phyloP scores from a whole-genome alignment of 2,329 filamentous ascomycete species.

The Neopestalotiopsis sp. region DNA sequence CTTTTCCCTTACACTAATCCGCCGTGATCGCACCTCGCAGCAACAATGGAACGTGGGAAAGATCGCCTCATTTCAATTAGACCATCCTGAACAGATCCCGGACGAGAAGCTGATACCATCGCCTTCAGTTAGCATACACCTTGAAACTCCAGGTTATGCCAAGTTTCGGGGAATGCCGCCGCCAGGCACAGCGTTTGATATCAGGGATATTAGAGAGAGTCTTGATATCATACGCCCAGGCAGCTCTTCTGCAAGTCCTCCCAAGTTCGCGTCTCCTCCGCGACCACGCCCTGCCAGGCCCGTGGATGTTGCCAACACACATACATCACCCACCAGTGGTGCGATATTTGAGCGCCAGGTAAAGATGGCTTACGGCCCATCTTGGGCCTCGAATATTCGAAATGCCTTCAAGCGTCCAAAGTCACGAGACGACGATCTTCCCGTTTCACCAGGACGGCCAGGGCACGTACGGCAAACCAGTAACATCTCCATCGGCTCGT shows the following conservation, averaged over 20 bases:
- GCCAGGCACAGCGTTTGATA: constrained; percentile 11
- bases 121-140: constrained; percentile 55
- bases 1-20: constrained; percentile 69
- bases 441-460: constrained; percentile 33
- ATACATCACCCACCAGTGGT: constrained; percentile 27
- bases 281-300: constrained; percentile 5
- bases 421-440: constrained; percentile 34
- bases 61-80: constrained; percentile 61
- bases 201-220: constrained; percentile 21
- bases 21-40: constrained; percentile 72
- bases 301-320: constrained; percentile 14
- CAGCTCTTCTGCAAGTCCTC: constrained; percentile 22
- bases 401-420: constrained; percentile 48
- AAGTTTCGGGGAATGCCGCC: constrained; percentile 60
- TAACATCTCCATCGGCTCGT: constrained; percentile 41
- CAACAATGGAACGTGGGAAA: constrained; percentile 79
- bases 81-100: constrained; percentile 40
- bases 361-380: constrained; percentile 62
- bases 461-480: constrained; percentile 39
- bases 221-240: constrained; percentile 29
- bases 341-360: constrained; percentile 58
- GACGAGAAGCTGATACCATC: constrained; percentile 35
- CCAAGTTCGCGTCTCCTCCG: constrained; percentile 1
- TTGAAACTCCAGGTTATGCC: constrained; percentile 62
- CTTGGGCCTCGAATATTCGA: constrained; percentile 52